phyloP scores from a whole-genome alignment of 106 monocot genomes.

The Allium cepa region DNA sequence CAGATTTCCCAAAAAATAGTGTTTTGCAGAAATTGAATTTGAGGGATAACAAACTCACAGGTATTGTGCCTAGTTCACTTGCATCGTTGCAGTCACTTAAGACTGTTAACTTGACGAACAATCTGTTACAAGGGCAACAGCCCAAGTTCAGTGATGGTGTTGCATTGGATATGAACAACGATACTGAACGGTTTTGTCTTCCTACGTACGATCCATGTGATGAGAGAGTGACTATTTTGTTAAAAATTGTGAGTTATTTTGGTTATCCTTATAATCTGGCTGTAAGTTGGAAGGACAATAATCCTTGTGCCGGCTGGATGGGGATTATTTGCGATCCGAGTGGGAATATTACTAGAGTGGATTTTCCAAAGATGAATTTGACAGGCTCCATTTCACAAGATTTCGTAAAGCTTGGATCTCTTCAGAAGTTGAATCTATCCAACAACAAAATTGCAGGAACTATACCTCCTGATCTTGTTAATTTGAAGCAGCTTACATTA shows the following conservation, averaged over 20 bases:
- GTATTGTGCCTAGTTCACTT: constrained; percentile 36
- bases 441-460: constrained; percentile 19
- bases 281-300: constrained; percentile 15
- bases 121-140: constrained; percentile 44
- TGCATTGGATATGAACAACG: constrained; percentile 9
- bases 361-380: constrained; percentile 16
- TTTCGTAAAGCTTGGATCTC: constrained; percentile 8
- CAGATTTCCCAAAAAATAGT: constrained; percentile 28
- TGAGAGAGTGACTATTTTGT: constrained; percentile 16
- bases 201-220: constrained; percentile 9
- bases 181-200: constrained; percentile 21
- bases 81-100: constrained; percentile 15
- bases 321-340: constrained; percentile 20
- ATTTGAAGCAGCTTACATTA: constrained; percentile 10
- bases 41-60: constrained; percentile 14
- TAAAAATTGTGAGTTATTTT: constrained; percentile 19
- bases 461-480: constrained; percentile 15
- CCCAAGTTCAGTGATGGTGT: constrained; percentile 21
- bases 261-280: constrained; percentile 25
- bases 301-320: constrained; percentile 19
- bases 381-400: constrained; percentile 24
- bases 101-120: constrained; percentile 32
- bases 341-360: constrained; percentile 12
- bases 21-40: constrained; percentile 17
- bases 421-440: constrained; percentile 24